Conservation (phyloP, 2,329 filamentous ascomycete genomes). For the Coniochaeta sp. region DNA sequence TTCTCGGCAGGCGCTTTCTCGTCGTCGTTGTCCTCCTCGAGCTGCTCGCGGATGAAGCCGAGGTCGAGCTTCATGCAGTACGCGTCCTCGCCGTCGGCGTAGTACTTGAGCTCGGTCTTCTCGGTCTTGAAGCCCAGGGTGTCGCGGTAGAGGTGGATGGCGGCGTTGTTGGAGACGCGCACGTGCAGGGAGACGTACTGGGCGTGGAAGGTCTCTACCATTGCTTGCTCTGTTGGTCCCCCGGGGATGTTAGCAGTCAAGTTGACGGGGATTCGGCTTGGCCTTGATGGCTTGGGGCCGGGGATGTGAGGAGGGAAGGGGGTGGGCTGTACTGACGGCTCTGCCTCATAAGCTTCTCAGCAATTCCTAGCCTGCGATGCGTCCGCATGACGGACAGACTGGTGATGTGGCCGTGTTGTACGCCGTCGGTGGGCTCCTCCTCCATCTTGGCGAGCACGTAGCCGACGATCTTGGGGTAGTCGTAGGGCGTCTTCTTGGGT, state of each 20-base stretch:
- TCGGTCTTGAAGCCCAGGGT: slow-evolving; percentile 85
- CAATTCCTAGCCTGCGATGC: slow-evolving; percentile 81
- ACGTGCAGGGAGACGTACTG: slow-evolving; percentile 95
- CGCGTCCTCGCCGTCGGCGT: slow-evolving; percentile 95
- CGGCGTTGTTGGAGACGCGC: slow-evolving; percentile 85
- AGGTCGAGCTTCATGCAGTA: slow-evolving; percentile 91
- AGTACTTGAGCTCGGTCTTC: slow-evolving; percentile 84
- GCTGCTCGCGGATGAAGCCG: slow-evolving; percentile 44
- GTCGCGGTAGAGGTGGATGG: slow-evolving; percentile 85
- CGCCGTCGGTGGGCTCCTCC: slow-evolving; percentile 85
- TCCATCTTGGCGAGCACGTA: slow-evolving; percentile 99
- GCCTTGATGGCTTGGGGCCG: background rate
- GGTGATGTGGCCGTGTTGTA: slow-evolving; percentile 94
- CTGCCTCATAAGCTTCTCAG: slow-evolving; percentile 96
- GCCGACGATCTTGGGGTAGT: slow-evolving; percentile 95
- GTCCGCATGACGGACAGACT: slow-evolving; percentile 94
- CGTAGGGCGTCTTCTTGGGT: slow-evolving; percentile 68
- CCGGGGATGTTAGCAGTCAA: background rate
- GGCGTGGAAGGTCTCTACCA: slow-evolving; percentile 90
- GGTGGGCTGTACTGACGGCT: slow-evolving; percentile 74
- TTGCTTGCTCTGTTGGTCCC: slow-evolving; percentile 65
- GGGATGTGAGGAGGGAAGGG: slow-evolving; percentile 3
- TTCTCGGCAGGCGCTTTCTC: slow-evolving; percentile 9
- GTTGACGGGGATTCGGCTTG: background rate
- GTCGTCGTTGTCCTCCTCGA: slow-evolving; percentile 23